Percentiles rank a stretch among this genome's conserved stretches.
phyloP scores from a whole-genome alignment of 768 basidiomycete species.

The Amanita inopinata region DNA sequence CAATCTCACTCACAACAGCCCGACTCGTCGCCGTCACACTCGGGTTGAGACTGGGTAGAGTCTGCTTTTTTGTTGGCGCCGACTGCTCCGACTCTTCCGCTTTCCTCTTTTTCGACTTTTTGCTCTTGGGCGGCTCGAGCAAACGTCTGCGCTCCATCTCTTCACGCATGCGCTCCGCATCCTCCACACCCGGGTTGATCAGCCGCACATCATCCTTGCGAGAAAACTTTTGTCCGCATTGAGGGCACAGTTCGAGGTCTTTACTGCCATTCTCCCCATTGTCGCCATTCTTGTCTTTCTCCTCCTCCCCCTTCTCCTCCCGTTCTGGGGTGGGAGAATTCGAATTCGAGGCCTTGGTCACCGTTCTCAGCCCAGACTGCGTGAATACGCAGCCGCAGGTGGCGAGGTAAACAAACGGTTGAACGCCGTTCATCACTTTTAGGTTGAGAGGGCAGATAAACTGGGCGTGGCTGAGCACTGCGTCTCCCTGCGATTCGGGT shows the following conservation, averaged over 20 bases:
- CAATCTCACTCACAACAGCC: constrained; percentile 62
- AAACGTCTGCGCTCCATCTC: constrained; percentile 51
- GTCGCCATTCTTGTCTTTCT: constrained; percentile 13
- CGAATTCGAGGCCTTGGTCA: constrained; percentile 35
- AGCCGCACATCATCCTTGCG: constrained; percentile 41
- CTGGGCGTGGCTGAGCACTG: constrained; percentile 38
- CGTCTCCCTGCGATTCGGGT: constrained; percentile 25
- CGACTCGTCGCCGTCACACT: constrained; percentile 48
- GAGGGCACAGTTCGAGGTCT: constrained; percentile 58
- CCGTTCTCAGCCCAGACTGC: constrained; percentile 68
- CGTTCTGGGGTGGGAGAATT: constrained; percentile 18
- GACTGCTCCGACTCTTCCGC: constrained; percentile 25
- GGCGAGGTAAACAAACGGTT: constrained; percentile 81
- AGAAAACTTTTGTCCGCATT: constrained; percentile 66
- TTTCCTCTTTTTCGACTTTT: constrained; percentile 54
- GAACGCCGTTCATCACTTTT: constrained; percentile 89
- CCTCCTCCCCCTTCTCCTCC: constrained; percentile 22
- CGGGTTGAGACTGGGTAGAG: constrained; percentile 39
- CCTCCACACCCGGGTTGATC: constrained; percentile 65
- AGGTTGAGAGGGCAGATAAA: constrained; percentile 89
- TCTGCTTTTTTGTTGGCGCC: constrained; percentile 33
- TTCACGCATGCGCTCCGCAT: constrained; percentile 47
- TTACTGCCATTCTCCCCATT: constrained; percentile 14
- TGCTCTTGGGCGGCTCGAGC: constrained; percentile 45
- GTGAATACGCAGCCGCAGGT: constrained; percentile 91